Base-by-base conservation (phyloP, 495 filamentous ascomycete genomes). In the Rhizodiscina lignyota region DNA sequence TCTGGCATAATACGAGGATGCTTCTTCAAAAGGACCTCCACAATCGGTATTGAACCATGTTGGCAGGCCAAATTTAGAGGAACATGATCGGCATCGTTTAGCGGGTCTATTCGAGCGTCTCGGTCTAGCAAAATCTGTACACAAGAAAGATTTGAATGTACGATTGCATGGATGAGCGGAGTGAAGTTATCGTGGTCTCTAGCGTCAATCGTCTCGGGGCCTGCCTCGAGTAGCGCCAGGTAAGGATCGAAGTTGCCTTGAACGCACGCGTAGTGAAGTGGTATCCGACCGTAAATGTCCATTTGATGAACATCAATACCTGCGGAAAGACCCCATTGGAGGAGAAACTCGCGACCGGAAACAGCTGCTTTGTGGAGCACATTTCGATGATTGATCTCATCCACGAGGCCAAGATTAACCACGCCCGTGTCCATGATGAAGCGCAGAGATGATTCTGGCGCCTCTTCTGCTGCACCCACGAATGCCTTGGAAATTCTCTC, bases 131-230 rank as follows among this genome's bases (percentile, higher is more conserved):
- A 64, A 41, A 72, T 67, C 44, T 79, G 64, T 2, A 87, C 85
- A 51, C 83, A 91, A 30, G 70, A 60, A 15, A 82, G 62, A 38
- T 89, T 75, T 28, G 74, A 67, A 46, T 87, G 83, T 32, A 91
- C 83, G 47, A 96, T 93, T 37, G 82, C 79, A 54, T 94, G 89
- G 35, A 97, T 89, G 32, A 97, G 61, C 0, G 89, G 83, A 2
- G 89, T 94, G 56, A 92, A 96, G 57, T 94, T 94, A 56, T 97
- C 86, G 47, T 93, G 84, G 48, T 97, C 89, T 54, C 83, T 80
- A 15, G 73, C 53, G 50, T 96, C 68, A 47, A 96, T 78, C 0
- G 83, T 91, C 4, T 64, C 52, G 5, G 69, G 69, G 16, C 61
- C 63, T 4, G 59, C 59, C 13, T 60, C 57, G 23, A 92, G 61